A percentile compares a stretch with the other conserved stretches of the same genome.
Evolutionary conservation across 73 alveolate species (phyloP).

Genomic region (Blepharisma stoltei): DNA sequence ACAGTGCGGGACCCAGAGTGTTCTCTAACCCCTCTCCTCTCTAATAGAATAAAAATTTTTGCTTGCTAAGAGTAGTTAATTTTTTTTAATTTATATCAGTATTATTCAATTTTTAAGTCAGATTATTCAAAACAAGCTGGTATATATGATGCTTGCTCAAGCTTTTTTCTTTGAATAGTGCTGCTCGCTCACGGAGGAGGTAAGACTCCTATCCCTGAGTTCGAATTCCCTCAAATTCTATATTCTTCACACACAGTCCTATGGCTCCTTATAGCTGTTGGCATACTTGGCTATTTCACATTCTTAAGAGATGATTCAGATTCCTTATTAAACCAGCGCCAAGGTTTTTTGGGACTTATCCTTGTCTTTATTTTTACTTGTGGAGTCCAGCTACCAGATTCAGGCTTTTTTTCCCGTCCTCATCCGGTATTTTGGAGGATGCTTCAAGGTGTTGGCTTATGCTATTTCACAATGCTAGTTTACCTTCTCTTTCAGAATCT

Average conservation of each 20-base stretch:
- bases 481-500: conserved; percentile 64
- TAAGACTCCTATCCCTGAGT: conserved; percentile 26
- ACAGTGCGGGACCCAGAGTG: conserved; percentile 23
- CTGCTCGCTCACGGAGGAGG: too few relatives aligned
- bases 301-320: conserved; percentile 20
- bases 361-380: conserved; percentile 40
- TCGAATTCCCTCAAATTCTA: conserved; percentile 28
- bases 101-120: too few relatives aligned
- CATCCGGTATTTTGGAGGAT: conserved; percentile 89
- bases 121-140: too few relatives aligned
- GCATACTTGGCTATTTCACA: neutral
- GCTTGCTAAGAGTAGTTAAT: too few relatives aligned
- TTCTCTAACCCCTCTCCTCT: too few relatives aligned
- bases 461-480: conserved; percentile 53
- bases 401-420: conserved; percentile 62
- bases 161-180: too few relatives aligned
- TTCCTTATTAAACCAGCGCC: neutral
- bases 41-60: too few relatives aligned
- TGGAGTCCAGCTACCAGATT: conserved; percentile 52
- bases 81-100: too few relatives aligned
- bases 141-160: too few relatives aligned
- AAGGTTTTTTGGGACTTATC: conserved; percentile 33
- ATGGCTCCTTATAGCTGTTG: neutral
- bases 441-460: conserved; percentile 56
- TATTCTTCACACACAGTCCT: neutral